Conservation (phyloP, 768 basidiomycete species). For the Boletus tylopilopsis region DNA sequence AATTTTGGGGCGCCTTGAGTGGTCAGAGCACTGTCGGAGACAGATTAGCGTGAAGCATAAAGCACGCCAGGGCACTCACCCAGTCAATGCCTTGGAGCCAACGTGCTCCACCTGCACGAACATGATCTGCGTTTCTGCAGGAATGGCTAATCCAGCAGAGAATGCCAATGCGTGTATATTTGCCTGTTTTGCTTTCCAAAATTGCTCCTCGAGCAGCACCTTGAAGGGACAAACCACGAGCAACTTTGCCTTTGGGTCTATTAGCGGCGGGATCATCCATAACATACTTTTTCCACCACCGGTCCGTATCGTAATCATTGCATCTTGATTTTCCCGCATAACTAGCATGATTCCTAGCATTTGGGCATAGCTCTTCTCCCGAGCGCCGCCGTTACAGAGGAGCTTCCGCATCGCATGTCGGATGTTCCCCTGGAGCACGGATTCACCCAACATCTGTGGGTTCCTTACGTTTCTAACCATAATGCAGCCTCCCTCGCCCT, state of each 20-base stretch:
- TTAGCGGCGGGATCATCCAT: not conserved
- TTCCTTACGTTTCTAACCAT: not conserved
- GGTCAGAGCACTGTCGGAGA: not conserved
- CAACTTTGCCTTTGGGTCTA: not conserved
- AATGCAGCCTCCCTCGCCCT: not conserved
- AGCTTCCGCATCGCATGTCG: not conserved
- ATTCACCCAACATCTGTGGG: not conserved
- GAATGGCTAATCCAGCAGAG: not conserved
- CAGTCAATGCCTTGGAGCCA: not conserved
- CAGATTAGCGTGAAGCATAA: not conserved
- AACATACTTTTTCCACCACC: slow-evolving; percentile 7
- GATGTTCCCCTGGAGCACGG: not conserved
- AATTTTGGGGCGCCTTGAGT: not conserved
- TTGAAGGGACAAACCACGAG: slow-evolving; percentile 8
- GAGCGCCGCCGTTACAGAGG: not conserved
- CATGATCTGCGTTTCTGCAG: not conserved
- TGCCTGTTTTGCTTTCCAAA: not conserved
- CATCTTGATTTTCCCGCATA: not conserved
- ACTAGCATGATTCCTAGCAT: not conserved
- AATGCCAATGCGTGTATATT: too few relatives aligned
- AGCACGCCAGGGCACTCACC: not conserved
- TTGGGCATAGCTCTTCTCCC: slow-evolving; percentile 1
- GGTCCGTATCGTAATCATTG: not conserved
- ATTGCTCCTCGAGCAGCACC: slow-evolving; percentile 7
- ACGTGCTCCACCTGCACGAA: slow-evolving; percentile 11